Base-by-base conservation (phyloP, 768 basidiomycete genomes). In the Leucocoprinus birnbaumii region DNA sequence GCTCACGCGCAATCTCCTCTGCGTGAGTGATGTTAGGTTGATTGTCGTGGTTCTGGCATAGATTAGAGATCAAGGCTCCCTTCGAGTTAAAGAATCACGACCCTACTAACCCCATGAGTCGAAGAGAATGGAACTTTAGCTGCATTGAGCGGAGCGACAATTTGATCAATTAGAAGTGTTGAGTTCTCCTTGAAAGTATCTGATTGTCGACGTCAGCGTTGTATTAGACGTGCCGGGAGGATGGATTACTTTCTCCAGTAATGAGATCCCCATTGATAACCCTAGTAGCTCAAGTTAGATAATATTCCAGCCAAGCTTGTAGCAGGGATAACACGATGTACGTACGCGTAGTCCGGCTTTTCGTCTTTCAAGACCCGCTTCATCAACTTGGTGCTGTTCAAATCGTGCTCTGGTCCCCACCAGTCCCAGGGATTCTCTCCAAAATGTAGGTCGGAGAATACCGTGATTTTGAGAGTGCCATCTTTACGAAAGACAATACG, bases 401-500 rank as follows among this genome's bases (percentile, higher is more conserved):
- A 66, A 57, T 91, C 89, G 60, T 90, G 85, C 59, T 77, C 70
- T 18, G 83, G 82, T 0, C 88, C 87, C 82, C 84, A 86, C 7
- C 56, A 65, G 51, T 84, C 83, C 80, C 83, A 85, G 8, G 86
- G 85, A 59, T 87, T 85, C 67, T 90, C 88, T 25, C 89, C 88
- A 58, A 78, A 89, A 63, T 89, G 88, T 25, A 89, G 66, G 61
- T 91, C 89, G 7, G 86, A 86, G 65, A 90, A 88, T 3, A 89
- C 75, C 13, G 82, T 85, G 46, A 91, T 60, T 67, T 87, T 89
- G 76, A 91, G 87, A 1, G 80, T 80, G 2, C 82, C 84, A 89
- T 58, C 11, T 79, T 78, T 2, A 69, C 68, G n/a, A n/a, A n/a
- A n/a, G n/a, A n/a, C n/a, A n/a, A n/a, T n/a, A n/a, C n/a, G n/a